Base-by-base conservation (phyloP, 768 basidiomycete genomes). In the Coprinellus aureogranulatus region DNA sequence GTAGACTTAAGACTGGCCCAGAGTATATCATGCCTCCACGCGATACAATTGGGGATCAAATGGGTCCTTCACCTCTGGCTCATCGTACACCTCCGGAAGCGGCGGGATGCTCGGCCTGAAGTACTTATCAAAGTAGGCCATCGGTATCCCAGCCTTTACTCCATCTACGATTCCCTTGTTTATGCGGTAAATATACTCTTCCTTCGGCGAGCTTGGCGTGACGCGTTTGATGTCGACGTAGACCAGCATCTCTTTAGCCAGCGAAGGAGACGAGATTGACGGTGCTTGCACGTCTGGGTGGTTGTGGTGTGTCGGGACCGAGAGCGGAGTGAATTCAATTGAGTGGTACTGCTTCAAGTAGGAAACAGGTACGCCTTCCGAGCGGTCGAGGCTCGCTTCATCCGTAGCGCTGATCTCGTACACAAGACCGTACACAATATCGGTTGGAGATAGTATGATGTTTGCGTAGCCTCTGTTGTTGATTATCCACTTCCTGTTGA, bases 401-500 rank as follows among this genome's bases (percentile, higher is more conserved):
- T 81, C 80, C 2, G 64, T 56, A 9, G 64, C 53, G 20, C 65
- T 77, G 37, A 82, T 68, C 37, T 74, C 71, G 62, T 76, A 81
- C 23, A 80, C 57, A 26, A 77, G 65, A 1, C 77, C 79, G 55
- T 77, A 78, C 16, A 79, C 77, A 37, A 71, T 52, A 67, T 81
- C 75, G 3, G 69, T 73, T 4, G 58, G 25, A 0, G 80, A 79
- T 9, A 72, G 73, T 18, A 78, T 62, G 53, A 82, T 65, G 42
- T 75, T 81, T 12, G 79, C 80, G 57, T 78, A 81, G 18, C 78
- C 77, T 46, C 71, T 64, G 10, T 55, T 59, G 54, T 72, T 76
- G 23, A 82, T 81, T 18, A 82, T 74, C 79, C 78, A 81, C 55
- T 72, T 75, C 79, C 80, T 81, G 58, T n/a, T n/a, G n/a, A n/a